Base-by-base conservation (phyloP, 768 basidiomycete species). In the Gymnopilus junonius region DNA sequence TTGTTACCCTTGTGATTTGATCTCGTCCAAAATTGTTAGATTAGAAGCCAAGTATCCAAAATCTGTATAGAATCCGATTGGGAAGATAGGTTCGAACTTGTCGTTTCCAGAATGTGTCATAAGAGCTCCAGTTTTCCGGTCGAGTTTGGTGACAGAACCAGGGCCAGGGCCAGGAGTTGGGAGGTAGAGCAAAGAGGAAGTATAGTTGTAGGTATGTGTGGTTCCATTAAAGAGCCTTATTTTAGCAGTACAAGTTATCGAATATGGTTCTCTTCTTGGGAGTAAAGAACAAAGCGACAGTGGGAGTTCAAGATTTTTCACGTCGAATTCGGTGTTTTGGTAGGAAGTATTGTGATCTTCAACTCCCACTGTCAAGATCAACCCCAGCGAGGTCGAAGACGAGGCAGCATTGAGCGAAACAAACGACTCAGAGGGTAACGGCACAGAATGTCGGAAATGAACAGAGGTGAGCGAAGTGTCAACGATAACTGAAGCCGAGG, bases 31-130 rank as follows among this genome's bases (percentile, higher is more conserved):
- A 27, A 77, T 45, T 0, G 77, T 71, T 45, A 84, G 55, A 66
- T 87, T 82, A 0, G 70, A 64, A 3, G 69, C 79, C 4, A 85
- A 69, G 45, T 79, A 79, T 14, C 68, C 67, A 40, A 85, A 82
- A 6, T 73, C 65, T 1, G 85, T 78, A 64, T 86, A 88, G 72
- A 86, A 88, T 0, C 87, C 86, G 8, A 85, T 73, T 0, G 87
- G 85, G 48, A 88, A 72, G 12, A 88, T 73, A 0, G 82, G 75
- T 63, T 79, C 69, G 43, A 66, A 70, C 10, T 15, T 40, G 20
- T 35, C 50, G 51, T 67, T 34, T 4, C 60, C 73, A 60, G 75
- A 76, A 55, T 79, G 80, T 4, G 74, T 75, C 68, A 83, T 74
- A 42, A 84, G 65, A 8, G 77, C 76, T 1, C 83, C 83, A 0